These are phyloP conservation scores for Diaporthe sp. DNA, from an alignment of 2,329 filamentous ascomycete species.

Conservation along the genomic window DNA sequence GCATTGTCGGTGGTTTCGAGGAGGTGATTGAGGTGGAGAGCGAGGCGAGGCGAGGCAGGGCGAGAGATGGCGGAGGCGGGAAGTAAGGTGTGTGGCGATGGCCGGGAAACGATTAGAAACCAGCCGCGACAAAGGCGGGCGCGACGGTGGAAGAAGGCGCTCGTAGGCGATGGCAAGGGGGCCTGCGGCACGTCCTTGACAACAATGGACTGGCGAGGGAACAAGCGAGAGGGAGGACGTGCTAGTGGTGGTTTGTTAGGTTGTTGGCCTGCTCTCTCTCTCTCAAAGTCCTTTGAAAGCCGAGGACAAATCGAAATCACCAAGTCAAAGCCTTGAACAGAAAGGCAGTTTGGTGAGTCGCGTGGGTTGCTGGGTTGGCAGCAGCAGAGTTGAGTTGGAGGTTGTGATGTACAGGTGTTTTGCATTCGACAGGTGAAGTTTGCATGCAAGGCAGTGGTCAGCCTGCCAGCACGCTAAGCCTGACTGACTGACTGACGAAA, in stretches of 20 bases:
- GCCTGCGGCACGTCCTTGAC: conserved; percentile 23
- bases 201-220: conserved; percentile 32
- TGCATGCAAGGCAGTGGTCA: conserved; percentile 31
- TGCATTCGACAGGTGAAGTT: conserved; percentile 36
- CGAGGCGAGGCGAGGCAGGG: neutral
- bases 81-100: conserved; percentile 2
- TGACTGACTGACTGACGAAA: conserved; percentile 12
- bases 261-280: conserved; percentile 20
- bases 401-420: conserved; percentile 18
- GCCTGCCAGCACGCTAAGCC: conserved; percentile 6
- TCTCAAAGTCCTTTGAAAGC: conserved; percentile 15
- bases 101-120: conserved; percentile 5
- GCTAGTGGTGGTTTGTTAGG: neutral
- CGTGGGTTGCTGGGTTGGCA: conserved; percentile 17
- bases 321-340: conserved; percentile 21
- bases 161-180: conserved; percentile 7
- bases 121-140: conserved; percentile 30
- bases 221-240: conserved; percentile 12
- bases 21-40: conserved; percentile 6
- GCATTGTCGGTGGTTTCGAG: conserved; percentile 68
- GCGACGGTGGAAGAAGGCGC: neutral
- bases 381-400: neutral
- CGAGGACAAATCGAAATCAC: conserved; percentile 11
- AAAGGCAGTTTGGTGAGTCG: neutral
- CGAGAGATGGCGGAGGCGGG: conserved; percentile 1